Base-by-base conservation (phyloP, 345 rosid genomes). In the Euphorbia peplus region DNA sequence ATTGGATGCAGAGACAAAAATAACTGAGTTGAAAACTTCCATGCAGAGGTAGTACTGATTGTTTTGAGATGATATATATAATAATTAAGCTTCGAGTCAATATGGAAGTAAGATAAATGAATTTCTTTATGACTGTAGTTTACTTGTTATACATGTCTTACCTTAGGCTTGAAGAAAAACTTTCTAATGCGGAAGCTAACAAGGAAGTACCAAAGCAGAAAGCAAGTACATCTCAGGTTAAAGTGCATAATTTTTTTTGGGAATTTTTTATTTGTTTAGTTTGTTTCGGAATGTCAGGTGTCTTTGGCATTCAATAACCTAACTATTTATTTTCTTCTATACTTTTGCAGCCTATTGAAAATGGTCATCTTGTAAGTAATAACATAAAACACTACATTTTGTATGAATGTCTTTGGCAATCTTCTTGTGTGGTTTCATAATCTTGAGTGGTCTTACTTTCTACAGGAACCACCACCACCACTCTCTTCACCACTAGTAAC, bases 141-240 rank as follows among this genome's bases (percentile, higher is more conserved):
- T 69, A 48, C 21, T 46, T 48, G 25, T 3, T 70, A 21, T 28
- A 11, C 12, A 11, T 21, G 11, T 71, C 16, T 71, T 55, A 78
- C 74, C 74, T 78, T 84, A 92, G 99, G 76, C 98, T 95, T 63
- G 89, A 87, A 79, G 99, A 88, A 79, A 95, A 90, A 74, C 75
- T 90, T 67, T 82, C 85, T 63, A 91, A 85, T 69, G 81, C 87
- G 83, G 98, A 88, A 83, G 75, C 87, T 74, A 92, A 87, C 80
- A 86, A 86, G 71, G 87, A 87, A 72, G 74, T 87, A 72, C 85
- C 86, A 75, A 82, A 83, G 79, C 96, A 88, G 74, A 90, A 88
- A 78, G 74, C 90, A 8, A 47, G 22, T 22, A 21, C 66, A 37
- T 42, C 80, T 61, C 87, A 77, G 82, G 99, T 91, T 72, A 41